Evolutionary conservation across 495 filamentous ascomycete genomes (phyloP).

Genomic region (Penicillium manginii): DNA sequence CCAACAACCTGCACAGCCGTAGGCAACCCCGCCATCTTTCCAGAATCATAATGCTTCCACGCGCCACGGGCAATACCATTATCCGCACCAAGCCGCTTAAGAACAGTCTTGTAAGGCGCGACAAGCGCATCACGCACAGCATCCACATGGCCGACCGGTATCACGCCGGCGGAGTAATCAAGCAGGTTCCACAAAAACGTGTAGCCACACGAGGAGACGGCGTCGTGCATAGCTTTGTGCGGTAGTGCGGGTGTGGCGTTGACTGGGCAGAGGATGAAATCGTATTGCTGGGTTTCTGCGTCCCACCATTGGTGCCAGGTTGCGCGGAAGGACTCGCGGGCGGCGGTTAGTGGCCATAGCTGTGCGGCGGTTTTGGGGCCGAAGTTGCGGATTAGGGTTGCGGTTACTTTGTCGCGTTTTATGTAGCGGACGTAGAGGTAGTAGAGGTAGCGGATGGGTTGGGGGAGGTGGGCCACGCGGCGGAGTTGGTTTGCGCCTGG

Average conservation of each 20-base stretch:
- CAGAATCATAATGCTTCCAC: constrained; percentile 85
- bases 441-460: constrained; percentile 81
- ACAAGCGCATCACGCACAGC: constrained; percentile 66
- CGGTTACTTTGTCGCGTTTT: constrained; percentile 73
- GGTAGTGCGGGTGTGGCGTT: constrained; percentile 92
- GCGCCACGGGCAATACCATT: constrained; percentile 82
- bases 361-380: constrained; percentile 69
- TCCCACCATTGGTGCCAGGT: constrained; percentile 86
- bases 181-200: constrained; percentile 95
- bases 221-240: constrained; percentile 83
- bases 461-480: constrained; percentile 71
- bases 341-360: constrained; percentile 78
- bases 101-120: constrained; percentile 51
- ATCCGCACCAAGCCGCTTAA: constrained; percentile 49
- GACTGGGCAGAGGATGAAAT: constrained; percentile 81
- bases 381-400: constrained; percentile 73
- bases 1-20: constrained; percentile 89
- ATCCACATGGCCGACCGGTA: constrained; percentile 88
- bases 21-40: constrained; percentile 82
- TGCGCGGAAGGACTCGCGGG: constrained; percentile 75
- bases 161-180: constrained; percentile 83
- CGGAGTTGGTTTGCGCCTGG: constrained; percentile 74
- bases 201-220: constrained; percentile 88
- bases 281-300: constrained; percentile 62
- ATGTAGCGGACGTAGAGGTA: constrained; percentile 88